Conservation (phyloP, 805 yeast genomes). For the Yarrowia alimentaria region DNA sequence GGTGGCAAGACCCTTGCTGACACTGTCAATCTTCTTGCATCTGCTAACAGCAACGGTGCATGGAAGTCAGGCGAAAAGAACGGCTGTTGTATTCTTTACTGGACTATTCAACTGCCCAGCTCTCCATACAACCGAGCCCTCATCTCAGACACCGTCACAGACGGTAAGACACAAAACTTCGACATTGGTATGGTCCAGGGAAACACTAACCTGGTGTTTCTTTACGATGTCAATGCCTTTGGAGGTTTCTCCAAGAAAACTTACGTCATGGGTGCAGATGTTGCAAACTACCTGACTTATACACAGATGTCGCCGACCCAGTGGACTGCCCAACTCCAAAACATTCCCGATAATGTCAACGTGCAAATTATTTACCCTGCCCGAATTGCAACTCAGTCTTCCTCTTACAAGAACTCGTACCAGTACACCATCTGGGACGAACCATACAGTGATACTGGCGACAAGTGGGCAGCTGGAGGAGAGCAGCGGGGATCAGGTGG, state of each 20-base stretch:
- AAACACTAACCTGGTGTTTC: background rate
- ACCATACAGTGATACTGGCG: background rate
- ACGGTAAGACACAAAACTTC: background rate
- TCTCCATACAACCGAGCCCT: conserved; percentile 17
- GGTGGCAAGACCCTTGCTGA: background rate
- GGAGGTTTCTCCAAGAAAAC: background rate
- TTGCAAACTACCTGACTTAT: conserved; percentile 7
- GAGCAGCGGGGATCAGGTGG: conserved; percentile 1
- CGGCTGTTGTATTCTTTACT: background rate
- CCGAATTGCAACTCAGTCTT: background rate
- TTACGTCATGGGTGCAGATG: background rate
- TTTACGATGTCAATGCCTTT: background rate
- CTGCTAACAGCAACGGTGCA: background rate
- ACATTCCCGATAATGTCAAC: conserved; percentile 10
- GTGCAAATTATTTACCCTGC: conserved; percentile 1
- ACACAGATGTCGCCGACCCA: background rate
- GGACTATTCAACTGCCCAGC: background rate
- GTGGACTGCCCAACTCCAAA: background rate
- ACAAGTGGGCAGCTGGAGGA: background rate
- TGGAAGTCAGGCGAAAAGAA: background rate
- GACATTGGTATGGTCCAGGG: background rate
- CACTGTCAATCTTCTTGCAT: background rate
- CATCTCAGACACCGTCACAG: background rate
- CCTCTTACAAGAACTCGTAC: background rate
- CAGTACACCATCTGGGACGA: background rate